Conservation (phyloP, 2,329 filamentous ascomycete species). For the Verruconis gallopava region DNA sequence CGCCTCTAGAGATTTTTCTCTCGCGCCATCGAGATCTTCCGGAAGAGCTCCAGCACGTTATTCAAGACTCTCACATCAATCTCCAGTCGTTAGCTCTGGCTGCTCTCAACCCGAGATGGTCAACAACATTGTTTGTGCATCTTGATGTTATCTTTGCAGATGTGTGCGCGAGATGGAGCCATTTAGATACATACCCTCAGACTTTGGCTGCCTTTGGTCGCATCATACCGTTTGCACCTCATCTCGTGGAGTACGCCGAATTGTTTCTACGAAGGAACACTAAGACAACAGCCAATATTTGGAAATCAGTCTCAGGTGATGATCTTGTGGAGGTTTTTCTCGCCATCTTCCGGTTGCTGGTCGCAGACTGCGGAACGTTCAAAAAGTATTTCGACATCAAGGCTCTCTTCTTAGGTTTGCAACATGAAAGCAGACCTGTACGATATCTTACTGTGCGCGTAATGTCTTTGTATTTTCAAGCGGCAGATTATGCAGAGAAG, state of each 20-base stretch:
- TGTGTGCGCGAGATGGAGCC: conserved; percentile 67
- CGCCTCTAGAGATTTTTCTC: conserved; percentile 3
- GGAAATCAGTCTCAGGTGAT: conserved; percentile 15
- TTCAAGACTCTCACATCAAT: conserved; percentile 28
- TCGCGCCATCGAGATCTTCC: conserved; percentile 41
- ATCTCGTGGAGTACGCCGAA: conserved; percentile 62
- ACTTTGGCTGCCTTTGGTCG: conserved; percentile 63
- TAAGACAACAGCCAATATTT: conserved; percentile 5
- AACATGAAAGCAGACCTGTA: conserved; percentile 43
- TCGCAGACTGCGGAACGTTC: conserved; percentile 59
- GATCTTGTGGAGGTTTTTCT: conserved; percentile 41
- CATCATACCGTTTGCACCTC: conserved; percentile 68
- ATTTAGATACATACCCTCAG: conserved; percentile 22
- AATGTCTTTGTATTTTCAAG: conserved; percentile 65
- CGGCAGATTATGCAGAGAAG: conserved; percentile 67
- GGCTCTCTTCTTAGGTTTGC: conserved; percentile 28
- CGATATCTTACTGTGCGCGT: conserved; percentile 73
- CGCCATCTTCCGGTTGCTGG: conserved; percentile 65
- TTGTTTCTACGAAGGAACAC: conserved; percentile 18
- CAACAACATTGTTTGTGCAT: conserved; percentile 59
- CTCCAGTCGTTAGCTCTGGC: conserved; percentile 58
- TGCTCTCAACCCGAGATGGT: conserved; percentile 56
- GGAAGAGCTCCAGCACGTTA: conserved; percentile 44
- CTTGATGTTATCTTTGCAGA: conserved; percentile 70
- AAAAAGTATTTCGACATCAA: conserved; percentile 23